Conservation (phyloP, 2,329 filamentous ascomycete genomes). For the Diplodia scrobiculata region DNA sequence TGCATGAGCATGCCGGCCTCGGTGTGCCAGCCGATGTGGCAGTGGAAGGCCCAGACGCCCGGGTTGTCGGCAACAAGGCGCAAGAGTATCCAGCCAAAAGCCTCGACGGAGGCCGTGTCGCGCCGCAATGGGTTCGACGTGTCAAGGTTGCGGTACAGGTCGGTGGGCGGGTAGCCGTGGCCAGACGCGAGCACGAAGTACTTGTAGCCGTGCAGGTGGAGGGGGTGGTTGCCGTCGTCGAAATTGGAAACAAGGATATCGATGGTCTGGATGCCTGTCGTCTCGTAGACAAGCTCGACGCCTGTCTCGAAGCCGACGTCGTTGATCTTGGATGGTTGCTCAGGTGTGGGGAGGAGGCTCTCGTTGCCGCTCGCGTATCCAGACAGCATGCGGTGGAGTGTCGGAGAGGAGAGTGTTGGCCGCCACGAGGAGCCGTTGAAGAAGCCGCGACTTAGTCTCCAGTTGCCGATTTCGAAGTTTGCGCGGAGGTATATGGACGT, state of each 20-base stretch:
- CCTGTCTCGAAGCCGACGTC: conserved; percentile 36
- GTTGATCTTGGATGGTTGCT: conserved; percentile 31
- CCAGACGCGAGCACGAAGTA: conserved; percentile 64
- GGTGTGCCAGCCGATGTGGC: conserved; percentile 69
- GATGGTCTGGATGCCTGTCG: conserved; percentile 41
- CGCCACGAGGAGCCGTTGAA: conserved; percentile 61
- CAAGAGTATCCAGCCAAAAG: conserved; percentile 68
- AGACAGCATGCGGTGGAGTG: conserved; percentile 55
- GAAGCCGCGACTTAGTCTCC: conserved; percentile 60
- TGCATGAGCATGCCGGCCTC: conserved; percentile 56
- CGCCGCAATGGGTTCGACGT: conserved; percentile 57
- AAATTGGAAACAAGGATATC: conserved; percentile 45
- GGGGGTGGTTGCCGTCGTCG: conserved; percentile 49
- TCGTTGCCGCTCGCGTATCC: conserved; percentile 44
- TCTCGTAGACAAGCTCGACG: conserved; percentile 44
- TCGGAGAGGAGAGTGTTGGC: conserved; percentile 52
- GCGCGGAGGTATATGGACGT: conserved; percentile 58
- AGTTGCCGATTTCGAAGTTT: conserved; percentile 63
- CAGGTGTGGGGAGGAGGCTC: conserved; percentile 32
- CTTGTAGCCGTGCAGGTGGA: conserved; percentile 59
- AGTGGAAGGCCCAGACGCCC: conserved; percentile 65
- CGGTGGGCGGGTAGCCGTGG: conserved; percentile 34
- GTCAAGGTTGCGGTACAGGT: no score
- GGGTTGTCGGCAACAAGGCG: conserved; percentile 64
- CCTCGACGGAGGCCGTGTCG: conserved; percentile 67